phyloP scores from a whole-genome alignment of 257 asterid species.

The Phtheirospermum japonicum region DNA sequence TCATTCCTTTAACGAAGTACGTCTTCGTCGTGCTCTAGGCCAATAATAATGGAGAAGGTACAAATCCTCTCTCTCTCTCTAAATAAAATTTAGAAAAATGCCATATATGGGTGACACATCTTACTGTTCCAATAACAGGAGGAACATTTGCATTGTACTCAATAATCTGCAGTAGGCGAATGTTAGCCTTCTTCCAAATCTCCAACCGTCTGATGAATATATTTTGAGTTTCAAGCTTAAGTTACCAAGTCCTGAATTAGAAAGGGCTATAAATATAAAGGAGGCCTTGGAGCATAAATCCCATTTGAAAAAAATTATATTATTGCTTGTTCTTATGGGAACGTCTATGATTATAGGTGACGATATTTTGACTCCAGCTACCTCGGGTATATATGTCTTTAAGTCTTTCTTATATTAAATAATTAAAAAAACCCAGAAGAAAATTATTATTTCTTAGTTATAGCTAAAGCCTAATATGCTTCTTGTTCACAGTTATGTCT shows the following conservation, averaged over 20 bases:
- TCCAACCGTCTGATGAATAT: constrained; percentile 71
- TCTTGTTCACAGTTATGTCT: too few species aligned
- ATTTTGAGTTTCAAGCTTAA: constrained; percentile 94
- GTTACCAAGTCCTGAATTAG: constrained; percentile 91
- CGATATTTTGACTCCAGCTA: constrained; percentile 94
- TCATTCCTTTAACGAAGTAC: too few species aligned
- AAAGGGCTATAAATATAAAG: constrained; percentile 81
- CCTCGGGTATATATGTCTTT: constrained; percentile 55
- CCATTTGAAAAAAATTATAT: constrained; percentile 50
- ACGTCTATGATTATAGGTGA: constrained; percentile 96
- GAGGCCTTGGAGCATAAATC: constrained; percentile 70
- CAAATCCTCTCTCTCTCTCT: too few species aligned
- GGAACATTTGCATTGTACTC: constrained; percentile 97
- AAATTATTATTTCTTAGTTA: not conserved
- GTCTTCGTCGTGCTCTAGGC: constrained; percentile 90
- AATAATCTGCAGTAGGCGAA: constrained; percentile 86
- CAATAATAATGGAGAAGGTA: constrained; percentile 96
- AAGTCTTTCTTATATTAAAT: not conserved
- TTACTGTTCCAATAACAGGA: too few species aligned
- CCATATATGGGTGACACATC: too few species aligned
- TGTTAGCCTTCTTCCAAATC: constrained; percentile 87
- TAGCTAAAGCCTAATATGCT: too few species aligned
- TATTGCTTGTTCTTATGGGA: constrained; percentile 82
- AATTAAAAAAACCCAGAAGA: not conserved
- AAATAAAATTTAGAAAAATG: too few species aligned